These are phyloP conservation scores for Aspergillus pseudoterreus DNA, from an alignment of 2,329 filamentous ascomycete genomes.

Conservation along the genomic window DNA sequence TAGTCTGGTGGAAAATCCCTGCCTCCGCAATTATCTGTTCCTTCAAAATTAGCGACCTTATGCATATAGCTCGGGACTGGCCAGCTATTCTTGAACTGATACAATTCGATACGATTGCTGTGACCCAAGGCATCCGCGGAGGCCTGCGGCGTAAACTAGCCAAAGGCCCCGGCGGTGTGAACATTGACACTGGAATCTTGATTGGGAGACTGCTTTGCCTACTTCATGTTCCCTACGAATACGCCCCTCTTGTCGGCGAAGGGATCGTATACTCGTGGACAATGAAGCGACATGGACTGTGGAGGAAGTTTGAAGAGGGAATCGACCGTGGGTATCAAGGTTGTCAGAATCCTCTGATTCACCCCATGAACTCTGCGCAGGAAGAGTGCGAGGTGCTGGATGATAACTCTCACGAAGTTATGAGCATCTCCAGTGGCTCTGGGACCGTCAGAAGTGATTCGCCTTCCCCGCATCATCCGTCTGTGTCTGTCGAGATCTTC, in stretches of 20 bases:
- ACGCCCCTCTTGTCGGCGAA: constrained; percentile 19
- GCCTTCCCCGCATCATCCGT: background rate
- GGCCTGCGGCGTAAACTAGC: constrained; percentile 14
- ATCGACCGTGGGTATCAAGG: constrained; percentile 8
- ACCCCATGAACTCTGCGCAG: background rate
- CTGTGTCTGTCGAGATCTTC: background rate
- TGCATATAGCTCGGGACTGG: constrained; percentile 12
- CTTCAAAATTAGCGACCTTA: constrained; percentile 21
- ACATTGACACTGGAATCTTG: constrained; percentile 14
- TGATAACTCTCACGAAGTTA: background rate
- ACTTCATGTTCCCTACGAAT: constrained; percentile 18
- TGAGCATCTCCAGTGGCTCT: background rate
- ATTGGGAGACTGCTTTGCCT: constrained; percentile 21
- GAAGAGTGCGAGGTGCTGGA: background rate
- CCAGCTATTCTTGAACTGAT: constrained; percentile 23
- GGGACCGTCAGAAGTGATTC: background rate
- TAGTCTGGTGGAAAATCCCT: constrained; percentile 32
- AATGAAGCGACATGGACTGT: constrained; percentile 10
- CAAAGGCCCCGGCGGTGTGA: constrained; percentile 5
- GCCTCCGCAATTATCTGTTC: constrained; percentile 25
- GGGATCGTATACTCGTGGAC: constrained; percentile 21
- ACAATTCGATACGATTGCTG: constrained; percentile 20
- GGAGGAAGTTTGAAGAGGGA: constrained; percentile 12
- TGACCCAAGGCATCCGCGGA: background rate
- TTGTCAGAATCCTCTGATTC: background rate